Evolutionary conservation across 2,329 filamentous ascomycete species (phyloP), one percentile per base, ranked within the genome.

Genomic region (Aspergillus caelatus): DNA sequence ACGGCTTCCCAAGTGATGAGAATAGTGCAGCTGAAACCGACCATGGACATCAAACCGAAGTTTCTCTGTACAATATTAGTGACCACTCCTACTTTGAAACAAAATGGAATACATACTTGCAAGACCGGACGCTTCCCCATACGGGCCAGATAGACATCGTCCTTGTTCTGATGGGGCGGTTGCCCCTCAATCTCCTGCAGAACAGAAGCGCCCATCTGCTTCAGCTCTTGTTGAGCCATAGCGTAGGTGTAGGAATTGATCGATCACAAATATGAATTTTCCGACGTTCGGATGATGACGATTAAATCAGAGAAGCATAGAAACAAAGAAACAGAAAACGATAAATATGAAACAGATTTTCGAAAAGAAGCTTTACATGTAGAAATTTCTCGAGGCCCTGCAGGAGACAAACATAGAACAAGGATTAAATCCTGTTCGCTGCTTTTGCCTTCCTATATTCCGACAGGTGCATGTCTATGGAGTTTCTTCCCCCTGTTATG

Each of bases 81-180:
- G 6, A n/a, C 10, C 19, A 11, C 2, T 28, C 16, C 16, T 0
- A 19, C 5, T 3, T 9, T 12, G 16, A n/a, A 23, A 14, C 5
- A 10, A 2, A 30, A 5, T 7, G 2, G 52, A 23, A 1, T 26
- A 1, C 60, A 41, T 62, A 73, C 81, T 64, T 80, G 78, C 64
- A 85, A 75, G 53, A 84, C 81, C 59, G 84, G 82, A 21, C 76
- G 74, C 72, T 84, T 85, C 46, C 83, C 83, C 78, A 85, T 77
- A 21, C 83, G 79, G 36, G 76, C 75, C 79, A 85, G 82, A 61
- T 85, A 79, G 34, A 70, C 70, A 30, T 78, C 75, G 68, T 83
- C 82, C 43, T 71, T 62, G 28, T 70, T 66, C 21, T 68, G 71
- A 34, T 57, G 65, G 19, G 69, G 61, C 10, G 59, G 43, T 19